These are phyloP conservation scores for Aspergillus transmontanensis DNA, from an alignment of 2,329 filamentous ascomycete genomes.

Conservation along the genomic window DNA sequence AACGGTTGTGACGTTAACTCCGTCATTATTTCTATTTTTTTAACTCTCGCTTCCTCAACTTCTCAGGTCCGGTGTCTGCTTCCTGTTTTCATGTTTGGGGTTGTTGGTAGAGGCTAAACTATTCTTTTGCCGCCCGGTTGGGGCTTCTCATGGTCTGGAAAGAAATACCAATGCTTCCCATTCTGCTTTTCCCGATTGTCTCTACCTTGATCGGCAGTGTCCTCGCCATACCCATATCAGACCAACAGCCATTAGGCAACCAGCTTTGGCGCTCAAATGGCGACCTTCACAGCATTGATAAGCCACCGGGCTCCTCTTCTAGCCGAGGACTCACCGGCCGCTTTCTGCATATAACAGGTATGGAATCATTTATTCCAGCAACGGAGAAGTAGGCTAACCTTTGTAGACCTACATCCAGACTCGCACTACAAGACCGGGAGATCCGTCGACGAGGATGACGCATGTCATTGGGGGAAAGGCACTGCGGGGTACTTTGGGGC, in stretches of 20 bases:
- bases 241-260: slow-evolving; percentile 22
- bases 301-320: slow-evolving; percentile 7
- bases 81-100: background rate
- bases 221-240: slow-evolving; percentile 19
- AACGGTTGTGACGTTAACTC: background rate
- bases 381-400: background rate
- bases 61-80: background rate
- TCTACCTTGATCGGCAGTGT: slow-evolving; percentile 17
- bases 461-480: slow-evolving; percentile 80
- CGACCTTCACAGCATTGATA: slow-evolving; percentile 6
- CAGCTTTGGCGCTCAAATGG: background rate
- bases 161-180: slow-evolving; percentile 24
- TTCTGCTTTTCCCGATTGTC: slow-evolving; percentile 14
- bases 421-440: slow-evolving; percentile 79
- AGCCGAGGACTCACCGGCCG: slow-evolving; percentile 30
- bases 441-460: slow-evolving; percentile 61
- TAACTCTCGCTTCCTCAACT: background rate
- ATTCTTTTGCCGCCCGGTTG: slow-evolving; percentile 9
- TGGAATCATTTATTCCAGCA: slow-evolving; percentile 41
- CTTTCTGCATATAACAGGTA: slow-evolving; percentile 43
- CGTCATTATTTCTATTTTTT: background rate
- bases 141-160: slow-evolving; percentile 8
- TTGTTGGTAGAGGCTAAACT: background rate
- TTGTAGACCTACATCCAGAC: slow-evolving; percentile 86
- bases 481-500: slow-evolving; percentile 80